Evolutionary conservation across 768 basidiomycete genomes (phyloP).

Genomic region (Ramaria sp.): DNA sequence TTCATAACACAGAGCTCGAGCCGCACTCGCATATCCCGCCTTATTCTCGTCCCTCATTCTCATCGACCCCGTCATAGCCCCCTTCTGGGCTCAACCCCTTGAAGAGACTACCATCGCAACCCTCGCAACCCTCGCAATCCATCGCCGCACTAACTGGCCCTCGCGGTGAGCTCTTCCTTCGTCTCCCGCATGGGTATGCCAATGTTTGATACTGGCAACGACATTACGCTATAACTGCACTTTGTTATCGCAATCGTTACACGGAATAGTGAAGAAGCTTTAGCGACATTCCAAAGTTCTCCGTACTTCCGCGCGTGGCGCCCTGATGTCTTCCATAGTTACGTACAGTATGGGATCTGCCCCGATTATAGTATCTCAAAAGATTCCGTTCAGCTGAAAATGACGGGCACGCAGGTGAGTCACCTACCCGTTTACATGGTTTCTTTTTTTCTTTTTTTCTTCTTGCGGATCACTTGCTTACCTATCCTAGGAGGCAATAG

Average conservation of each 20-base stretch:
- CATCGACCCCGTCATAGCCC: conserved; percentile 63
- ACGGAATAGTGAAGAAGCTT: conserved; percentile 46
- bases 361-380: conserved; percentile 21
- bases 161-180: conserved; percentile 31
- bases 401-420: conserved; percentile 39
- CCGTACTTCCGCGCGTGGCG: conserved; percentile 71
- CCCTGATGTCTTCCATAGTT: conserved; percentile 44
- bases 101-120: not conserved
- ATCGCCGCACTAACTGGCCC: conserved; percentile 51
- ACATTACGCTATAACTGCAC: not conserved
- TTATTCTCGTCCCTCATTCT: conserved; percentile 66
- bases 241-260: not conserved
- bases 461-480: no score
- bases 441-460: not conserved
- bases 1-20: conserved; percentile 38
- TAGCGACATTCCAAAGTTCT: conserved; percentile 31
- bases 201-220: no score
- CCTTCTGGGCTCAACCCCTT: conserved; percentile 10
- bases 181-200: not conserved
- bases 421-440: no score
- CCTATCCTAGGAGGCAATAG: conserved; percentile 37
- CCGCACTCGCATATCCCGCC: conserved; percentile 48
- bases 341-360: conserved; percentile 49
- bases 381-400: conserved; percentile 49
- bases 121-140: conserved; percentile 34